Conservation (phyloP, 345 rosid species). For the Raphanus sativus region DNA sequence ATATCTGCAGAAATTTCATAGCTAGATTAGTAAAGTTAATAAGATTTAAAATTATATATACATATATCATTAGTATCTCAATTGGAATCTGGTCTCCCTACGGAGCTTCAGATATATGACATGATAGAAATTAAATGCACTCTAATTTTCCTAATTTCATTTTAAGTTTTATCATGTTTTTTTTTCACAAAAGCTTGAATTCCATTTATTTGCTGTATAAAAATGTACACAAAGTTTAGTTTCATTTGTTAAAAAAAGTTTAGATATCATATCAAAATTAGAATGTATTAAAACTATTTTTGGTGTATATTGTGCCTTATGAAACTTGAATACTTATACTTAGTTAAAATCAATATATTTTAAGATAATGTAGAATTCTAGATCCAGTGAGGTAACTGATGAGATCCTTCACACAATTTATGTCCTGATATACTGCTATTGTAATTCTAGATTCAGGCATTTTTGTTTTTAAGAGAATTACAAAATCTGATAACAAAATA, state of each 20-base stretch:
- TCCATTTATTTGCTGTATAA: background rate
- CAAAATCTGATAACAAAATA: background rate
- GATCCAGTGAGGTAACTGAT: no score
- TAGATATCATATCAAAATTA: no score
- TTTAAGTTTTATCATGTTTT: background rate
- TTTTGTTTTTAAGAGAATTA: background rate
- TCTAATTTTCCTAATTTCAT: background rate
- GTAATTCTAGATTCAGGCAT: background rate
- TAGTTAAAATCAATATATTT: no score
- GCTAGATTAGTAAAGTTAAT: background rate
- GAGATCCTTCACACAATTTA: no score
- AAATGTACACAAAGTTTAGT: no score
- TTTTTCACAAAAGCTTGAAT: background rate
- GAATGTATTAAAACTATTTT: no score
- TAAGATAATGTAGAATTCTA: no score
- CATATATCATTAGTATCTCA: background rate
- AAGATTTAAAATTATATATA: no score
- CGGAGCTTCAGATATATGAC: background rate
- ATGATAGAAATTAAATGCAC: background rate
- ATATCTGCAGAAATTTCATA: background rate
- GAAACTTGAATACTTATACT: no score
- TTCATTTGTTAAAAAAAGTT: no score
- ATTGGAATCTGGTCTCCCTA: background rate
- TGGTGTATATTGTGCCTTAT: no score
- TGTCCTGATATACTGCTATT: no score